A percentile compares a stretch with the other conserved stretches of the same genome.
phyloP scores from a whole-genome alignment of 192 early-diverging fungal genomes.

The Umbelopsis sp. region DNA sequence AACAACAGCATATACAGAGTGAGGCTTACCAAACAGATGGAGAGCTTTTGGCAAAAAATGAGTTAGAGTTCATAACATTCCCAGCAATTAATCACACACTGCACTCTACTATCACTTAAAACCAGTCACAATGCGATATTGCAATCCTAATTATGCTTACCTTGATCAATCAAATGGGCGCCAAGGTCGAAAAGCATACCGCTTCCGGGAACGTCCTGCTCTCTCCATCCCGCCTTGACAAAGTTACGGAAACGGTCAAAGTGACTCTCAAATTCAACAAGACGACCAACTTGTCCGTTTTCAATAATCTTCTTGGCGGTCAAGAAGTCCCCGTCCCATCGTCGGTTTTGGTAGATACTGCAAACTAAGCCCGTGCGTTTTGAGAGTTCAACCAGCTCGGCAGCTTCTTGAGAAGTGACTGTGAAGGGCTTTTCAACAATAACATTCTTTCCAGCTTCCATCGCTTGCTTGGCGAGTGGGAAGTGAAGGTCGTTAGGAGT shows the following conservation, averaged over 20 bases:
- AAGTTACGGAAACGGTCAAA: slow-evolving; percentile 76
- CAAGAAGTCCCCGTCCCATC: slow-evolving; percentile 83
- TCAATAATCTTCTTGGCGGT: slow-evolving; percentile 66
- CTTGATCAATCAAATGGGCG: slow-evolving; percentile 67
- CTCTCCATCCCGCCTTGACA: slow-evolving; percentile 74
- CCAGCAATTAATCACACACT: too few relatives aligned
- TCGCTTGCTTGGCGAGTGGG: slow-evolving; percentile 51
- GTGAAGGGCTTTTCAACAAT: slow-evolving; percentile 83
- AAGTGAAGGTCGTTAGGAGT: slow-evolving; percentile 72
- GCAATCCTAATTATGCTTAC: slow-evolving; percentile 18
- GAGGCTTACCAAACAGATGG: slow-evolving; percentile 66
- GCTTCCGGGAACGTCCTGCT: slow-evolving; percentile 60
- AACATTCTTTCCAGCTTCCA: slow-evolving; percentile 71
- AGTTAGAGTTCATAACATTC: neutral
- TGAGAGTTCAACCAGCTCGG: slow-evolving; percentile 56
- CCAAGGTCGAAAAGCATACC: slow-evolving; percentile 78
- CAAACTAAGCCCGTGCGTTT: slow-evolving; percentile 58
- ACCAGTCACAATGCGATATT: too few relatives aligned
- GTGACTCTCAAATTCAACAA: slow-evolving; percentile 73
- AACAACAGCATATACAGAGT: slow-evolving; percentile 59
- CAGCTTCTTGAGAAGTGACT: slow-evolving; percentile 60
- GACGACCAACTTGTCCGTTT: slow-evolving; percentile 55
- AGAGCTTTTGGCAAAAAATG: slow-evolving; percentile 41
- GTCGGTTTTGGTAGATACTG: slow-evolving; percentile 77
- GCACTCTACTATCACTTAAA: too few relatives aligned